Conservation (phyloP, 176 grass and related monocot genomes). For the Aegilops sharonensis region DNA sequence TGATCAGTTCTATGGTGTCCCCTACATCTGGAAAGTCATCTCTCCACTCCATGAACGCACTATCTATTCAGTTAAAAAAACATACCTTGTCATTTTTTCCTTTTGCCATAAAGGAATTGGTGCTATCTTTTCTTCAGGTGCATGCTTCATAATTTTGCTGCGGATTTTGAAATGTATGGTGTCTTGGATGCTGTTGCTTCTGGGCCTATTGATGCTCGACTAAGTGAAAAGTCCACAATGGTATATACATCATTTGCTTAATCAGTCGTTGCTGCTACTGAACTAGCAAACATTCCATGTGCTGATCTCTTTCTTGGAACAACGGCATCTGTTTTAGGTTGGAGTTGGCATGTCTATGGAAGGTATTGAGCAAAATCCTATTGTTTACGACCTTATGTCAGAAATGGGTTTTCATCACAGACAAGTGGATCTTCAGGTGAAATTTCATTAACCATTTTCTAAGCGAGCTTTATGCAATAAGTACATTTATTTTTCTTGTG, state of each 20-base stretch:
- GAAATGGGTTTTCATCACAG: slow-evolving; percentile 82
- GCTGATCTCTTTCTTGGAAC: slow-evolving; percentile 8
- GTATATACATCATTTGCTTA: slow-evolving; percentile 44
- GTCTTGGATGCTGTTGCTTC: slow-evolving; percentile 67
- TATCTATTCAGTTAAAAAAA: background rate
- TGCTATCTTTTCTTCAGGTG: slow-evolving; percentile 53
- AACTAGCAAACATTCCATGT: background rate
- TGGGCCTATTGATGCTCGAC: slow-evolving; percentile 79
- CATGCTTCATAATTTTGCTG: slow-evolving; percentile 95
- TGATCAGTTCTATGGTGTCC: slow-evolving; percentile 89
- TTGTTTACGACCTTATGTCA: slow-evolving; percentile 97
- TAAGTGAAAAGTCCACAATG: slow-evolving; percentile 86
- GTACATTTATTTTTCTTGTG: background rate
- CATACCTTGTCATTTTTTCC: background rate
- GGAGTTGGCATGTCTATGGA: slow-evolving; percentile 99
- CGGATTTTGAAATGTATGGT: slow-evolving; percentile 91
- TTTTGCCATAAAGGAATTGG: slow-evolving; percentile 5
- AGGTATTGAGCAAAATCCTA: slow-evolving; percentile 98
- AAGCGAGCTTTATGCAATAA: background rate
- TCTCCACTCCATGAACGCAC: background rate
- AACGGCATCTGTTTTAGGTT: slow-evolving; percentile 42
- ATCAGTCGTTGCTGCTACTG: background rate
- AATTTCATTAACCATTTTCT: background rate
- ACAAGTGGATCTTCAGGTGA: slow-evolving; percentile 84
- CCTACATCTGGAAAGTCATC: slow-evolving; percentile 86